phyloP scores from a whole-genome alignment of 1,284 basidiomycete genomes.

The Meripilus lineatus region DNA sequence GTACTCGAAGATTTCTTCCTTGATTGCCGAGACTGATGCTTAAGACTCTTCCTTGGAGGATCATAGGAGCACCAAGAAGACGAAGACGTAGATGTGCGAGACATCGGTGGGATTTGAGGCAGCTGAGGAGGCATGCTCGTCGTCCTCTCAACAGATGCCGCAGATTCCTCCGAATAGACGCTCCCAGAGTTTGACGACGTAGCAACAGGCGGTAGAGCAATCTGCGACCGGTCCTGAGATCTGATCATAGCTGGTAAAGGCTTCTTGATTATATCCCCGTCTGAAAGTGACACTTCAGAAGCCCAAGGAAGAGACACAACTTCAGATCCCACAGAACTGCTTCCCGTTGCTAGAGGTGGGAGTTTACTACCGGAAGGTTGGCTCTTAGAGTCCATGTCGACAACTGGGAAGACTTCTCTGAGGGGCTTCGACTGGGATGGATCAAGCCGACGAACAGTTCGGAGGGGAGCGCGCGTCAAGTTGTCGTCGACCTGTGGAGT shows the following conservation, averaged over 20 bases:
- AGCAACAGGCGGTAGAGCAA: too few relatives aligned
- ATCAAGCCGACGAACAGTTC: conserved; percentile 12
- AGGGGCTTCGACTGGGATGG: too few relatives aligned
- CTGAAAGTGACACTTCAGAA: not conserved
- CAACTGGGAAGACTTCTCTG: not conserved
- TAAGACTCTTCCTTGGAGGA: not conserved
- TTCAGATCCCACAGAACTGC: not conserved
- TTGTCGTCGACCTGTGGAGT: conserved; percentile 7
- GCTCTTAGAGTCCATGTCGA: not conserved
- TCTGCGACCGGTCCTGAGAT: too few relatives aligned
- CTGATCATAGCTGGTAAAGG: too few relatives aligned
- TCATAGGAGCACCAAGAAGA: not conserved
- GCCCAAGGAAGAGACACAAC: conserved; percentile 1
- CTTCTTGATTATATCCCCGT: conserved; percentile 6
- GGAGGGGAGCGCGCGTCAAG: conserved; percentile 15
- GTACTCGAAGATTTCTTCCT: too few relatives aligned
- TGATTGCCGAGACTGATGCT: conserved; percentile 14
- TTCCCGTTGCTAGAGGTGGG: not conserved
- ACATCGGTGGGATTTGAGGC: not conserved
- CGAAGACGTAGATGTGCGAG: conserved; percentile 1
- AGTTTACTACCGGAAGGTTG: not conserved
- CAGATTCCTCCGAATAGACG: too few relatives aligned
- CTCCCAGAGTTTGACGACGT: too few relatives aligned
- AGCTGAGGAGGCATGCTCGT: conserved; percentile 1
- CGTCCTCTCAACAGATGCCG: too few relatives aligned